phyloP scores from a whole-genome alignment of 306 rosid genomes.

The Corylus americana region DNA sequence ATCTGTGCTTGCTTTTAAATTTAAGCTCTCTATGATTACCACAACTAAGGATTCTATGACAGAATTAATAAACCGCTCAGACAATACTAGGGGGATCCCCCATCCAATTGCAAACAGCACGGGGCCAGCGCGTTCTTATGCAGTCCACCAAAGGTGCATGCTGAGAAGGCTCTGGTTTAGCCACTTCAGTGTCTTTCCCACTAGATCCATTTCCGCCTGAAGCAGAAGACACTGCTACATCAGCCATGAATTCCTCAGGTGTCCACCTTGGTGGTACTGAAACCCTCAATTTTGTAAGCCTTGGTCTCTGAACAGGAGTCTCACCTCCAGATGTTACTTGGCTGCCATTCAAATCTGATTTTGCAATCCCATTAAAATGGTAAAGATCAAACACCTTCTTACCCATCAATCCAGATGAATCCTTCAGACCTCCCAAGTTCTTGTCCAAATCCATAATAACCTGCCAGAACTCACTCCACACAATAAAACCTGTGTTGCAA shows the following conservation, averaged over 20 bases:
- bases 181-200: slow-evolving; percentile 55
- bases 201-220: slow-evolving; percentile 53
- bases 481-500: slow-evolving; percentile 76
- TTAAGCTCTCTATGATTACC: slow-evolving; percentile 26
- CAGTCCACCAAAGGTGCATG: slow-evolving; percentile 98
- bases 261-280: slow-evolving; percentile 99
- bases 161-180: slow-evolving; percentile 78
- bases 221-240: slow-evolving; percentile 64
- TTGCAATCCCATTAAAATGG: slow-evolving; percentile 97
- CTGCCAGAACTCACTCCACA: slow-evolving; percentile 99
- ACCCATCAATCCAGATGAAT: slow-evolving; percentile 95
- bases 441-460: slow-evolving; percentile 84
- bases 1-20: slow-evolving; percentile 25
- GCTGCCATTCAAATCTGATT: slow-evolving; percentile 84
- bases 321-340: slow-evolving; percentile 63
- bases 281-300: slow-evolving; percentile 85
- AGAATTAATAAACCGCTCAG: slow-evolving; percentile 33
- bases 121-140: slow-evolving; percentile 91
- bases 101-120: slow-evolving; percentile 81
- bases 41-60: slow-evolving; percentile 3
- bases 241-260: slow-evolving; percentile 91
- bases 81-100: slow-evolving; percentile 98
- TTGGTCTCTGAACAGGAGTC: slow-evolving; percentile 80
- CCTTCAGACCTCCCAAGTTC: slow-evolving; percentile 89
- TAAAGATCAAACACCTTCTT: slow-evolving; percentile 85